phyloP scores from a whole-genome alignment of 495 filamentous ascomycete genomes.

The Pseudomonodictys pantanalensis region DNA sequence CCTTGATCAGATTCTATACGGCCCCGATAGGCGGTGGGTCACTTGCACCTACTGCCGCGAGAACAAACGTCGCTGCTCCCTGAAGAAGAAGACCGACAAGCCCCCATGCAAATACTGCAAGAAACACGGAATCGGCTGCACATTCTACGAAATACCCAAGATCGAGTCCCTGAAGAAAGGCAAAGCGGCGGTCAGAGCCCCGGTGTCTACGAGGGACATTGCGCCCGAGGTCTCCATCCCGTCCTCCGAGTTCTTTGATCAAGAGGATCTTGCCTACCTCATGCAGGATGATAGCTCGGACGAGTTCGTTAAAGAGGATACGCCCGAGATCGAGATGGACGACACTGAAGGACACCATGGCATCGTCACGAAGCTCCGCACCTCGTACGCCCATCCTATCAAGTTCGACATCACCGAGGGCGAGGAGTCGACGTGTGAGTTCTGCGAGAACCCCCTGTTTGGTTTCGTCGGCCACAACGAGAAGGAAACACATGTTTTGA shows the following conservation, averaged over 20 bases:
- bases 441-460: conserved; percentile 23
- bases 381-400: conserved; percentile 25
- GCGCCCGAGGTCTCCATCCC: neutral
- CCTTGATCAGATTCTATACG: conserved; percentile 12
- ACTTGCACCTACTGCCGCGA: conserved; percentile 18
- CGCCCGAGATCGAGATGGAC: conserved; percentile 11
- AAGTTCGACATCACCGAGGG: neutral
- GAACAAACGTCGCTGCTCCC: conserved; percentile 7
- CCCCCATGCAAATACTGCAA: conserved; percentile 21
- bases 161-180: neutral
- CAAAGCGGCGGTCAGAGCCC: conserved; percentile 1
- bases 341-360: conserved; percentile 16
- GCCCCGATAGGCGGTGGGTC: neutral
- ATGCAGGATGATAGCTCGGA: neutral
- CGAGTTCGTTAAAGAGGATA: neutral
- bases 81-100: conserved; percentile 12
- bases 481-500: conserved; percentile 10
- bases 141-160: conserved; percentile 15
- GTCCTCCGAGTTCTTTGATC: neutral
- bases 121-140: conserved; percentile 7
- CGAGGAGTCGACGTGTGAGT: neutral
- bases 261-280: neutral
- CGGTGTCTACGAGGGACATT: neutral
- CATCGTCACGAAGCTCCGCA: conserved; percentile 6
- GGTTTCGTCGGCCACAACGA: conserved; percentile 13